Conservation (phyloP, 192 early-diverging fungal genomes). For the Chytriomyces confervae region DNA sequence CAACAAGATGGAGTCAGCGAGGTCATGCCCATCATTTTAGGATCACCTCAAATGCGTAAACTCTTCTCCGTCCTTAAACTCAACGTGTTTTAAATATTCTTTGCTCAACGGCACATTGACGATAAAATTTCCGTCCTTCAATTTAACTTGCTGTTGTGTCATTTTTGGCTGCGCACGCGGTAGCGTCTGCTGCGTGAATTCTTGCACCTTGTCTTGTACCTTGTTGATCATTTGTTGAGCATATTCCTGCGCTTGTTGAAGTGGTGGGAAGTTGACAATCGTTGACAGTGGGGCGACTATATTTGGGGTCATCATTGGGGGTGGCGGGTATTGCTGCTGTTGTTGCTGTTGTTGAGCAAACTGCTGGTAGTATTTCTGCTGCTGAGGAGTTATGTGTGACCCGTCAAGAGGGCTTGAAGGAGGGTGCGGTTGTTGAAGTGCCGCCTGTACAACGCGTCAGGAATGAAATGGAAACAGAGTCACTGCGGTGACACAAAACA, state of each 20-base stretch:
- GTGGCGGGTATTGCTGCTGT: background rate
- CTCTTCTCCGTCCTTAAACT: constrained; percentile 59
- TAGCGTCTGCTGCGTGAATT: background rate
- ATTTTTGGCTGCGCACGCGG: constrained; percentile 1
- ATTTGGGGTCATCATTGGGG: background rate
- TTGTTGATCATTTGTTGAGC: background rate
- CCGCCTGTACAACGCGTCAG: background rate
- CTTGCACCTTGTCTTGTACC: background rate
- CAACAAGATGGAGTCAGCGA: constrained; percentile 1
- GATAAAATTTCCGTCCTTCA: constrained; percentile 49
- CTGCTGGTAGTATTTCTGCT: background rate
- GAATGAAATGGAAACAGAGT: background rate
- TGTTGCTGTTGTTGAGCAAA: background rate
- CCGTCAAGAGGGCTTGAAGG: background rate
- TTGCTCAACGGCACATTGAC: constrained; percentile 47
- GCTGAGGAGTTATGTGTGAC: background rate
- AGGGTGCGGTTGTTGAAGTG: background rate
- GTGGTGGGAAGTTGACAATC: background rate
- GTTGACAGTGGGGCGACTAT: background rate
- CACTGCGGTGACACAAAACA: background rate
- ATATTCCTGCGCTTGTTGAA: background rate
- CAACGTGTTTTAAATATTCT: constrained; percentile 45
- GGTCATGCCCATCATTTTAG: background rate
- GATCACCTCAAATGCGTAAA: constrained; percentile 68
- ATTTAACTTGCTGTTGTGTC: constrained; percentile 39